Base-by-base conservation (phyloP, 805 yeast genomes). In the Blastobotrys peoriensis region DNA sequence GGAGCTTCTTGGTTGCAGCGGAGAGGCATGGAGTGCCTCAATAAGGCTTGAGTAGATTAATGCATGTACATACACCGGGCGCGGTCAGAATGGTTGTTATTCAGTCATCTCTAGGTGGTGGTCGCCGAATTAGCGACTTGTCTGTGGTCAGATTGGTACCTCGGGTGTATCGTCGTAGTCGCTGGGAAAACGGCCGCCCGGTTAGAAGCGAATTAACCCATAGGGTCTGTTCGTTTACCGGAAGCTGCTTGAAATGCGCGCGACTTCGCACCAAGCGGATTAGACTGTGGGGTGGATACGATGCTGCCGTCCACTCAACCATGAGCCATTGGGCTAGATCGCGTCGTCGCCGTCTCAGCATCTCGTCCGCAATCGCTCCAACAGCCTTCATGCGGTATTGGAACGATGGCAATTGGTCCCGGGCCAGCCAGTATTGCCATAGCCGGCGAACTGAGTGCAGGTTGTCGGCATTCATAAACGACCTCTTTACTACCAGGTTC, bases 331-430 rank as follows among this genome's bases (percentile, higher is more conserved):
- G 23, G 9, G 33, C 21, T 16, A 36, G 20, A 8, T 13, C 23
- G 4, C 10, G 16, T 4, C 22, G 16, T 15, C 36, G 25, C 4
- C 19, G 20, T 16, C 21, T 15, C 17, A 45, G n/a, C 8, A 45
- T 39, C 10, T 21, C 33, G 23, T 36, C 44, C 38, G 45, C 22
- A 13, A 48, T 38, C 13, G 46, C 40, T 35, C 36, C 38, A 28
- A 48, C 33, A n/a, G 36, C 37, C 3, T 38, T 35, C 13, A 16
- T 25, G 16, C 19, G 18, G 10, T 17, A 16, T 8, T 19, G n/a
- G 13, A 34, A 27, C 6, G 36, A 17, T 8, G 49, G 64, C 65
- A 54, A 17, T 19, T 16, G 19, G 6, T 38, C 18, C 19, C 33
- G 15, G 15, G 36, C 42, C 22, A 35, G 15, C 43, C 41, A 40